A percentile compares a stretch with the other conserved stretches of the same genome.
Conservation (phyloP, 441 rosid genomes). For the Dalechampia spathulata region DNA sequence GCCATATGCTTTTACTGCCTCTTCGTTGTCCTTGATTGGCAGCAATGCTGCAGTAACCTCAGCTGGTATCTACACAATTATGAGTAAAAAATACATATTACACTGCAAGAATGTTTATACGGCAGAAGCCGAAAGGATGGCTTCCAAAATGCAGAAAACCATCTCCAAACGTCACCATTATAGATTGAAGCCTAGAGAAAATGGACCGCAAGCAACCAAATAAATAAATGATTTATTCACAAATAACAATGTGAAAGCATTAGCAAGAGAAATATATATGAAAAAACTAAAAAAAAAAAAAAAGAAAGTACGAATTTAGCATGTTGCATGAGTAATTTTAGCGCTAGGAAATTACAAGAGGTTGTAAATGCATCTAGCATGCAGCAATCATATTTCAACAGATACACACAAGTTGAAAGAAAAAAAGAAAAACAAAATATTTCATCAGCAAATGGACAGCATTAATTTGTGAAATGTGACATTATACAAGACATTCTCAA, state of each 20-base stretch:
- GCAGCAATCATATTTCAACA: too few relatives aligned
- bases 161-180: neutral
- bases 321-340: neutral
- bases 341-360: neutral
- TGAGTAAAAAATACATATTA: neutral
- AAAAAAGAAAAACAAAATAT: too few relatives aligned
- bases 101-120: neutral
- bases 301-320: neutral
- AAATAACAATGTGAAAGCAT: too few relatives aligned
- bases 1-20: conserved; percentile 87
- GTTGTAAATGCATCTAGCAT: neutral
- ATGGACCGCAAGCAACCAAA: neutral
- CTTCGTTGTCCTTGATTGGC: conserved; percentile 92
- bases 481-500: too few relatives aligned
- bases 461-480: too few relatives aligned
- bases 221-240: too few relatives aligned
- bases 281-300: neutral
- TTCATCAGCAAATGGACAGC: too few relatives aligned
- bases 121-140: neutral
- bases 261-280: neutral
- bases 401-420: too few relatives aligned
- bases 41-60: conserved; percentile 86
- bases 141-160: neutral
- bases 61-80: conserved; percentile 48
- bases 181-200: neutral